Evolutionary conservation across 495 filamentous ascomycete species (phyloP), one percentile per base, ranked within the genome.

Genomic region (Penicillium waksmanii): DNA sequence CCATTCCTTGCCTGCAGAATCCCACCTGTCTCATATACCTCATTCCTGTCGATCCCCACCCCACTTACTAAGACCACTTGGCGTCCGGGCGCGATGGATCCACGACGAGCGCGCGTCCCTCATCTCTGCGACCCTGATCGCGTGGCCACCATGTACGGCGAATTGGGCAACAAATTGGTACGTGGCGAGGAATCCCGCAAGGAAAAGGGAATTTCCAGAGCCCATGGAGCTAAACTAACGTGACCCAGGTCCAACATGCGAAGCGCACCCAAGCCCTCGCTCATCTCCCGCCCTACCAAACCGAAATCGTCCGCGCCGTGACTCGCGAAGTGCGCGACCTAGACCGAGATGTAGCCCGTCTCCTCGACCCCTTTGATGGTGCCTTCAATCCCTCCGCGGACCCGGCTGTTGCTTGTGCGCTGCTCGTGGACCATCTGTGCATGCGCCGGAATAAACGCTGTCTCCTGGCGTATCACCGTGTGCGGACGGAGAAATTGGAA

Each of bases 391-490:
- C 95, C 11, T 85, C 89, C 23, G 83, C 87, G 2, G 87, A 98
- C 63, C 92, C 91, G 19, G 89, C 90, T 8, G 88, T 87, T 40
- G 94, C 94, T 8, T 96, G 90, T 70, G 88, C 89, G 6, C 81
- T 99, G 17, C 85, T 99, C 17, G 92, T 97, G 60, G 89, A 96
- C 73, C 95, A 98, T 67, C 79, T 98, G 3, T 92, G 90, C 60
- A 97, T 97, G 90, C 87, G 94, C 19, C 83, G 96, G 44, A 96
- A 99, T 74, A 99, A 99, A 73, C 88, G 95, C 43, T 98, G 96
- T 65, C 83, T 99, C 7, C 84, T 99, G 1, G 93, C 94, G 17
- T 99, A 99, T 66, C 96, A 98, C 70, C 87, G 90, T 25, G 91
- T 90, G 3, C 85, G 95, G 23, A 86, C 91, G 3, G 91, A 97